These are phyloP conservation scores for Cryptococcus sp. DNA, from an alignment of 1,284 basidiomycete genomes.

Conservation along the genomic window DNA sequence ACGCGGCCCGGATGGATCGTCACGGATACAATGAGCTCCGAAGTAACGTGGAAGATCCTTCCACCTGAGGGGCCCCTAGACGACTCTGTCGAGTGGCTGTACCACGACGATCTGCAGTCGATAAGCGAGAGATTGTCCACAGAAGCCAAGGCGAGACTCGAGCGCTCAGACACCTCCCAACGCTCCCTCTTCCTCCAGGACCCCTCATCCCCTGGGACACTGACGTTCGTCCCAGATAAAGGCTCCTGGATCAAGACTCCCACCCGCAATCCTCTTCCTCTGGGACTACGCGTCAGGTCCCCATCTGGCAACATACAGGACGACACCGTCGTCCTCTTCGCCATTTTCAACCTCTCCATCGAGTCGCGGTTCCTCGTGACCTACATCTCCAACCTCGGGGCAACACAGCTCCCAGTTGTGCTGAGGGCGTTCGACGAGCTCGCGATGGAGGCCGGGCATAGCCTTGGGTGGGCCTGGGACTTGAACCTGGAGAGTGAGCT, in stretches of 20 bases:
- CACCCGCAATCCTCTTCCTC: slow-evolving; percentile 4
- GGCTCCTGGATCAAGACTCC: slow-evolving; percentile 1
- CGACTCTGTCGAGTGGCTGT: slow-evolving; percentile 17
- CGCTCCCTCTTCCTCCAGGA: slow-evolving; percentile 12
- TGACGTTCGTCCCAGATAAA: slow-evolving; percentile 14
- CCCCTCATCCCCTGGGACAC: slow-evolving; percentile 16
- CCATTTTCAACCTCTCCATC: slow-evolving; percentile 11
- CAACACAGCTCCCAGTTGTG: slow-evolving; percentile 16
- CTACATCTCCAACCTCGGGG: slow-evolving; percentile 16
- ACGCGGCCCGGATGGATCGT: slow-evolving; percentile 24
- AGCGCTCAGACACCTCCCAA: background rate
- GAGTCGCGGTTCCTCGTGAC: slow-evolving; percentile 20
- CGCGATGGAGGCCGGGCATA: slow-evolving; percentile 10
- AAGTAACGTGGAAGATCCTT: slow-evolving; percentile 24
- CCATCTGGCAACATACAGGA: background rate
- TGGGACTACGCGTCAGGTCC: slow-evolving; percentile 13
- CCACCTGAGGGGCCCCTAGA: slow-evolving; percentile 2
- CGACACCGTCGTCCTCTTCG: slow-evolving; percentile 27
- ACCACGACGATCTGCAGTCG: slow-evolving; percentile 5
- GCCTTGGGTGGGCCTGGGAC: slow-evolving; percentile 23
- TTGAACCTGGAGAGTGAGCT: slow-evolving; percentile 5
- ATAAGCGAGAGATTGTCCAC: slow-evolving; percentile 3
- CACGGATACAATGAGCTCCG: slow-evolving; percentile 7
- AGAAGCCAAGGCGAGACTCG: slow-evolving; percentile 2
- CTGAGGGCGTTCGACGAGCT: slow-evolving; percentile 22